These are phyloP conservation scores for Eimeria sp. DNA, from an alignment of 169 alveolate genomes.

Conservation along the genomic window DNA sequence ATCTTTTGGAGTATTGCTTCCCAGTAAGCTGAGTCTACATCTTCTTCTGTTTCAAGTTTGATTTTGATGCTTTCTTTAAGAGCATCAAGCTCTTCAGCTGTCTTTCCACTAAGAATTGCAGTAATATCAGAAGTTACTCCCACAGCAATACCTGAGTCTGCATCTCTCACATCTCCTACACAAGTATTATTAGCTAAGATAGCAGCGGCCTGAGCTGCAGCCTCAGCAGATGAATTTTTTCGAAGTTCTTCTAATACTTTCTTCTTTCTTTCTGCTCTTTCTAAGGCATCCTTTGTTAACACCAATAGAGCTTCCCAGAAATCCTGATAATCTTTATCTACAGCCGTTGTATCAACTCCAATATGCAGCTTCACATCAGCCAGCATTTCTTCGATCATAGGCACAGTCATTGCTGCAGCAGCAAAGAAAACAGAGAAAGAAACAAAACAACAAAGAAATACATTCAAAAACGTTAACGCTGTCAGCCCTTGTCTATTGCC, in stretches of 20 bases:
- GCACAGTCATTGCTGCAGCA: constrained; percentile 55
- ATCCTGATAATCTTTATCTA: constrained; percentile 70
- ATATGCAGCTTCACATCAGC: constrained; percentile 65
- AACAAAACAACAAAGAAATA: neutral
- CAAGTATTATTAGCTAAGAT: constrained; percentile 26
- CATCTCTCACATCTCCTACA: constrained; percentile 57
- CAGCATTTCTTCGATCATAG: constrained; percentile 63
- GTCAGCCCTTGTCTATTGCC: too few relatives aligned
- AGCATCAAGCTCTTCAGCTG: constrained; percentile 55
- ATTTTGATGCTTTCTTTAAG: constrained; percentile 48
- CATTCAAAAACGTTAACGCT: too few relatives aligned
- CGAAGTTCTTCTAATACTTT: constrained; percentile 47
- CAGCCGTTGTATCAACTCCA: constrained; percentile 70
- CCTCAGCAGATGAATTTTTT: constrained; percentile 42
- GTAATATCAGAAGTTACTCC: constrained; percentile 72
- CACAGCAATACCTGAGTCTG: constrained; percentile 67
- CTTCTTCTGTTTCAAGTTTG: constrained; percentile 77
- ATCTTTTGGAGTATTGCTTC: constrained; percentile 77
- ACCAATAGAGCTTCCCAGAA: constrained; percentile 76
- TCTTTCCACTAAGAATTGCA: constrained; percentile 54
- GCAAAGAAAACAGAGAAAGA: neutral
- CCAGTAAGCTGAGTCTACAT: constrained; percentile 81
- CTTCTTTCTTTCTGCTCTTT: constrained; percentile 34
- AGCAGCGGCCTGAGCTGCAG: constrained; percentile 78
- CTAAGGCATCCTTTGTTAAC: constrained; percentile 45